These are phyloP conservation scores for Aspergillus baeticus DNA, from an alignment of 495 filamentous ascomycete genomes.

Conservation along the genomic window DNA sequence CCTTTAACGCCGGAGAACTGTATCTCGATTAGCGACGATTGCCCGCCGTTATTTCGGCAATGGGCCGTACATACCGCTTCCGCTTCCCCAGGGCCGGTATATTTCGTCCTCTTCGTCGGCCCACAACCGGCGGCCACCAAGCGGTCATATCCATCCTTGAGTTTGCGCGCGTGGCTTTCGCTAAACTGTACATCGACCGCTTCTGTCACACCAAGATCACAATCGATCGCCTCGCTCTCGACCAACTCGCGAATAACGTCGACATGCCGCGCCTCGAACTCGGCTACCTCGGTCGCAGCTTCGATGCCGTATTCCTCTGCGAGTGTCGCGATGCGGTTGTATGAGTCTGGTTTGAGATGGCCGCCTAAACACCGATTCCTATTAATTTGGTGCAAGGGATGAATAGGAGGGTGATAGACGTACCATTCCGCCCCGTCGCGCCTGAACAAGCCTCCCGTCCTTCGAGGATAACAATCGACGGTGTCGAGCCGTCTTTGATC, in stretches of 20 bases:
- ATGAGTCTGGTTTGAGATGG: slow-evolving; percentile 39
- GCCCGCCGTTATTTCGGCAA: too few species aligned
- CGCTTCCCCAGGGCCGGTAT: slow-evolving; percentile 17
- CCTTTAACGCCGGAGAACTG: slow-evolving; percentile 48
- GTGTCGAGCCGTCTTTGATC: background rate
- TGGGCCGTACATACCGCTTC: slow-evolving; percentile 17
- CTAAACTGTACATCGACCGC: slow-evolving; percentile 30
- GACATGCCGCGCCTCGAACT: slow-evolving; percentile 33
- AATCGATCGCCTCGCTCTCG: slow-evolving; percentile 31
- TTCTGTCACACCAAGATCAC: slow-evolving; percentile 29
- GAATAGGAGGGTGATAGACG: background rate
- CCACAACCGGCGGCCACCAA: slow-evolving; percentile 10
- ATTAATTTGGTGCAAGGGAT: background rate
- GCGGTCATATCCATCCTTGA: slow-evolving; percentile 24
- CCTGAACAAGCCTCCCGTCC: slow-evolving; percentile 80
- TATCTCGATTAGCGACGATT: slow-evolving; percentile 9
- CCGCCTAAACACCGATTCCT: slow-evolving; percentile 23
- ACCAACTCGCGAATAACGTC: slow-evolving; percentile 25
- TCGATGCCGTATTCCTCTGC: slow-evolving; percentile 29
- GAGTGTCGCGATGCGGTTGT: slow-evolving; percentile 24
- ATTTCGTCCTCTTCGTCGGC: slow-evolving; percentile 17
- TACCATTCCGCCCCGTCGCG: slow-evolving; percentile 65
- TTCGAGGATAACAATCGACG: slow-evolving; percentile 68
- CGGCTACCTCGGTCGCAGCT: slow-evolving; percentile 33
- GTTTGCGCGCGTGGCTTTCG: slow-evolving; percentile 16